phyloP scores from a whole-genome alignment of 257 asterid species.

The Fraxinus quadrangulata region DNA sequence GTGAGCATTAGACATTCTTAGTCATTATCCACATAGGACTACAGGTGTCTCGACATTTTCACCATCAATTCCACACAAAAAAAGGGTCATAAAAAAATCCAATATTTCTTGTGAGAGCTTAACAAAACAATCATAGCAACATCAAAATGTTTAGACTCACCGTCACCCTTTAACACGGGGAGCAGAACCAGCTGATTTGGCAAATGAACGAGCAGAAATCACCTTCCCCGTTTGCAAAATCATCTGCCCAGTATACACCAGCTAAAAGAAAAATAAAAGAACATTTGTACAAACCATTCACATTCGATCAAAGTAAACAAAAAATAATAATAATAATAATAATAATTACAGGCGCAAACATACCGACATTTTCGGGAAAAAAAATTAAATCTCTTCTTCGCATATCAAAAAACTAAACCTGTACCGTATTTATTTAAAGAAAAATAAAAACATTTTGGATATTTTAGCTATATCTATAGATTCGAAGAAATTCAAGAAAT shows the following conservation, averaged over 20 bases:
- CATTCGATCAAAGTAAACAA: not conserved
- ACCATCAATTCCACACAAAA: constrained; percentile 20
- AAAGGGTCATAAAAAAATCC: not conserved
- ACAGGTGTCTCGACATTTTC: constrained; percentile 1
- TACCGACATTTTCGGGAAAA: not conserved
- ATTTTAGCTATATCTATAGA: constrained; percentile 25
- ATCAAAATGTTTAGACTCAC: constrained; percentile 48
- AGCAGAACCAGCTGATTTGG: constrained; percentile 68
- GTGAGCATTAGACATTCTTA: not conserved
- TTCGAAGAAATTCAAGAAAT: constrained; percentile 8
- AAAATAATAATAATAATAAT: not conserved
- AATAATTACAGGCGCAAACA: not conserved
- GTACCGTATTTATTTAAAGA: not conserved
- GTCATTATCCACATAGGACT: not conserved
- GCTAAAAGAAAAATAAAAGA: constrained; percentile 7
- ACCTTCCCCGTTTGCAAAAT: constrained; percentile 55
- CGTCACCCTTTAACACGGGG: constrained; percentile 78
- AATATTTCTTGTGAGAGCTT: not conserved
- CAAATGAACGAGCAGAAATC: constrained; percentile 67
- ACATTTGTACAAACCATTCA: not conserved
- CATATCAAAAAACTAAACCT: not conserved
- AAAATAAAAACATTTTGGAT: not conserved
- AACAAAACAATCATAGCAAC: not conserved
- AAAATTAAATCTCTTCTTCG: not conserved
- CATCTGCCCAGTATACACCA: constrained; percentile 52